Percentiles rank a stretch among this genome's conserved stretches.
These are phyloP conservation scores for Pythium dissotocum DNA, from an alignment of 352 stramenopile genomes.

Conservation along the genomic window DNA sequence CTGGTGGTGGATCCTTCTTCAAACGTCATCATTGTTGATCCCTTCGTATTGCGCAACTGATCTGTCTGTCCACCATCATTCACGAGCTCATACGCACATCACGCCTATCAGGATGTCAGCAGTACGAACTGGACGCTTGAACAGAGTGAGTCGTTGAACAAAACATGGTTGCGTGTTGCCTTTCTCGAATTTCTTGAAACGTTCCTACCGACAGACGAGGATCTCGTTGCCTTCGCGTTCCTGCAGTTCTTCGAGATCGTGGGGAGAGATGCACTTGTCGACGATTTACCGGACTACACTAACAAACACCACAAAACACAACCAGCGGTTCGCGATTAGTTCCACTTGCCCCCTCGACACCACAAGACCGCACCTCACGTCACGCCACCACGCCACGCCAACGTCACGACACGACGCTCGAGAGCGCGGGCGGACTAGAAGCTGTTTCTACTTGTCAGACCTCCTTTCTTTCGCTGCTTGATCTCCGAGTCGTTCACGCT, in stretches of 20 bases:
- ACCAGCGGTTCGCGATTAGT: conserved; percentile 24
- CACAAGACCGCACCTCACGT: conserved; percentile 7
- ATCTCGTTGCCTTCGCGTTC: not conserved
- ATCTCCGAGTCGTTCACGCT: conserved; percentile 93
- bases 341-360: conserved; percentile 13
- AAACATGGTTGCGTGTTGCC: not conserved
- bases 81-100: not conserved
- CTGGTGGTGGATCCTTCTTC: not conserved
- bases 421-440: conserved; percentile 14
- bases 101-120: not conserved
- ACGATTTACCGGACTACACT: conserved; percentile 19
- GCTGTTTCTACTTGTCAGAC: conserved; percentile 32
- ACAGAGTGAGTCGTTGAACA: not conserved
- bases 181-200: not conserved
- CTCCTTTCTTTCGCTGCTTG: conserved; percentile 93
- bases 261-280: not conserved
- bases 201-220: not conserved
- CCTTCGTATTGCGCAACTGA: no score
- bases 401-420: conserved; percentile 10
- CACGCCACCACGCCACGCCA: not conserved
- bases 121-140: not conserved
- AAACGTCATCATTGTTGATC: not conserved
- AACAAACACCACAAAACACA: not conserved
- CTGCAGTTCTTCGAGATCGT: not conserved
- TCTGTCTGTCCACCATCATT: no score